Conservation (phyloP, 2,329 filamentous ascomycete genomes). For the Nannizziopsis barbatae region DNA sequence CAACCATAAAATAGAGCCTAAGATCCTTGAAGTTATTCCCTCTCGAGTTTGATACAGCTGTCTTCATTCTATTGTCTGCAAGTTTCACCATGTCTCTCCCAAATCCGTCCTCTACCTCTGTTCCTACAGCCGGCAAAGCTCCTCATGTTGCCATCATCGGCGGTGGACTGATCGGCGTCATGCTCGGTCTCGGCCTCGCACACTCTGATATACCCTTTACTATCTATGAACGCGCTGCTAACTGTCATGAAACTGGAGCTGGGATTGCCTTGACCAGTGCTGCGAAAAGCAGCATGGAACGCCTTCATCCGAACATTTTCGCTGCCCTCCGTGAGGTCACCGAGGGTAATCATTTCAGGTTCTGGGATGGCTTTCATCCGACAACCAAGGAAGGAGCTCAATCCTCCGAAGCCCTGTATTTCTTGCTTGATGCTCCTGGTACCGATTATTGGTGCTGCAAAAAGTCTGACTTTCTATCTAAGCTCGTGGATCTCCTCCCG, state of each 20-base stretch:
- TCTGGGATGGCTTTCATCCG: constrained; percentile 19
- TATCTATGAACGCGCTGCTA: constrained; percentile 2
- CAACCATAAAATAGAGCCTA: too few relatives aligned
- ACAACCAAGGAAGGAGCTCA: constrained; percentile 17
- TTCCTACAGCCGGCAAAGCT: neutral
- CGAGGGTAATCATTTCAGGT: neutral
- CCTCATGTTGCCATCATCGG: constrained; percentile 29
- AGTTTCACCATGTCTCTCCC: too few relatives aligned
- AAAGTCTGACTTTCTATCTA: constrained; percentile 34
- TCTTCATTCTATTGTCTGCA: too few relatives aligned
- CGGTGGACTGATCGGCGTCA: constrained; percentile 33
- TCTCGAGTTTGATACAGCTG: too few relatives aligned
- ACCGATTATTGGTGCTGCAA: constrained; percentile 22
- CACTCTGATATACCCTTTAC: constrained; percentile 22
- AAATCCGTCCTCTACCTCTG: too few relatives aligned
- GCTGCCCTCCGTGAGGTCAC: neutral
- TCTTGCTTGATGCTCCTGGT: constrained; percentile 14
- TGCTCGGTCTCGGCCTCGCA: constrained; percentile 26
- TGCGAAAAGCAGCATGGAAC: neutral
- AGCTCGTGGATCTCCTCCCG: constrained; percentile 34
- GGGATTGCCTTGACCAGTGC: neutral
- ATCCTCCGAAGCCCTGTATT: constrained; percentile 15
- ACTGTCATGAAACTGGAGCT: constrained; percentile 2
- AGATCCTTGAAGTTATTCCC: too few relatives aligned
- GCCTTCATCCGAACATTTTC: neutral